phyloP scores from a whole-genome alignment of 2,329 filamentous ascomycete genomes.

The Leptographium radiaticola region DNA sequence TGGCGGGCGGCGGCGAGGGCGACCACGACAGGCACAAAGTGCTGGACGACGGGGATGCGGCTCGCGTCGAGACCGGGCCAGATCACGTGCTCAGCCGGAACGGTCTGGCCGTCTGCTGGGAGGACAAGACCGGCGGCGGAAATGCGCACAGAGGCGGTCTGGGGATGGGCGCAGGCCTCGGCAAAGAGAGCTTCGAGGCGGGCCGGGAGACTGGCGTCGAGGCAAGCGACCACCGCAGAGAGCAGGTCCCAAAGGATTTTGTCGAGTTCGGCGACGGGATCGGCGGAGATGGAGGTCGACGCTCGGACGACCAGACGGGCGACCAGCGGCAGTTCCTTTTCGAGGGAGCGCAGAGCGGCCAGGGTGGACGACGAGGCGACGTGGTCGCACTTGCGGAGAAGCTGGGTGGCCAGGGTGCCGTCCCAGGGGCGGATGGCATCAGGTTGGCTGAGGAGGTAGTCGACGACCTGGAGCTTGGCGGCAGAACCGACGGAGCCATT shows the following conservation, averaged over 20 bases:
- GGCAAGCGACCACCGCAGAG: slow-evolving; percentile 25
- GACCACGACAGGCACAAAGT: slow-evolving; percentile 32
- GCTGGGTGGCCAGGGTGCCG: slow-evolving; percentile 31
- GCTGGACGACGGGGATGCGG: slow-evolving; percentile 19
- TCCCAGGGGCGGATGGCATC: slow-evolving; percentile 29
- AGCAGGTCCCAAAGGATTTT: slow-evolving; percentile 33
- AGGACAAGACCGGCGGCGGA: slow-evolving; percentile 2
- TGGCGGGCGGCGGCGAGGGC: slow-evolving; percentile 26
- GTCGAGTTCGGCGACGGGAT: slow-evolving; percentile 37
- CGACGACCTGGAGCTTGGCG: slow-evolving; percentile 31
- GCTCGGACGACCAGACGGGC: slow-evolving; percentile 40
- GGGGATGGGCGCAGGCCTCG: slow-evolving; percentile 3
- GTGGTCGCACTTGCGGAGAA: slow-evolving; percentile 42
- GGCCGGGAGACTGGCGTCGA: slow-evolving; percentile 10
- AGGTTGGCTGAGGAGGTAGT: slow-evolving; percentile 26
- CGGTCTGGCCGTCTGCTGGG: neutral
- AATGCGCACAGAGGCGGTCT: slow-evolving; percentile 1
- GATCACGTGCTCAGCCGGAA: neutral
- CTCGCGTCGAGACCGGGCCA: slow-evolving; percentile 1
- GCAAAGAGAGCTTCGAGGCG: slow-evolving; percentile 16
- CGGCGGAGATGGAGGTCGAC: slow-evolving; percentile 32
- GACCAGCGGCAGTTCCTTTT: slow-evolving; percentile 50
- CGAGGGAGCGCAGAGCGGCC: slow-evolving; percentile 47
- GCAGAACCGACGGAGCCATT: slow-evolving; percentile 24
- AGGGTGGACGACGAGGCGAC: slow-evolving; percentile 41